A percentile compares a stretch with the other conserved stretches of the same genome.
Conservation (phyloP, 1,139 yeast species). For the Debaryomyces robertsiae region DNA sequence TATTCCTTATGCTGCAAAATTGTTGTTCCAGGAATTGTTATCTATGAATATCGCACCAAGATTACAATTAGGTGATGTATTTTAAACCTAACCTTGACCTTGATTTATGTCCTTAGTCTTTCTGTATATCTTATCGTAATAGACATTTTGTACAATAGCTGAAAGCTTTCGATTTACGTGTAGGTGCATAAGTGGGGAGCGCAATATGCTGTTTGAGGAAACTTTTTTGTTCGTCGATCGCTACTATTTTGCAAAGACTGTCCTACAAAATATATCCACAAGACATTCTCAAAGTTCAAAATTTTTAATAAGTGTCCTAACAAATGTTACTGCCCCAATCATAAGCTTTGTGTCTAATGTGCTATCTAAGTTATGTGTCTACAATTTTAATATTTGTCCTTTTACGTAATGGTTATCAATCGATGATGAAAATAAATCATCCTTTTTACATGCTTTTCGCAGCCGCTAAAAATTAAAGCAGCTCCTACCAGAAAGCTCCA, state of each 20-base stretch:
- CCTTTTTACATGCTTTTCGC: too few species aligned
- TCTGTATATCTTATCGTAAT: not conserved
- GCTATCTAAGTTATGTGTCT: not conserved
- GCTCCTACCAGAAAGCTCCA: too few species aligned
- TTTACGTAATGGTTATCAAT: conserved; percentile 5
- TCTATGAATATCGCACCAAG: conserved; percentile 99
- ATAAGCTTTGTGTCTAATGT: not conserved
- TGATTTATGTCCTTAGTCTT: not conserved
- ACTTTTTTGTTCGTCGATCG: too few species aligned
- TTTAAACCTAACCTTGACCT: conserved; percentile 28
- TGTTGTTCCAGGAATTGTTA: conserved; percentile 91
- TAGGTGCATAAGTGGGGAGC: too few species aligned
- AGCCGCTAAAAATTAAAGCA: conserved; percentile 3
- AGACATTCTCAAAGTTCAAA: too few species aligned
- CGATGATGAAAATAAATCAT: not conserved
- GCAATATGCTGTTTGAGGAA: too few species aligned
- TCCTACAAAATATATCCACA: too few species aligned
- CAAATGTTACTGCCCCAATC: not conserved
- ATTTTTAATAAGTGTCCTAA: not conserved
- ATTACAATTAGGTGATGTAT: conserved; percentile 83
- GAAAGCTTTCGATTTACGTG: not conserved
- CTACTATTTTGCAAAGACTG: too few species aligned
- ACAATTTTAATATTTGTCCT: conserved; percentile 2
- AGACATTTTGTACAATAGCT: conserved; percentile 3
- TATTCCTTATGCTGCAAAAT: conserved; percentile 96